These are phyloP conservation scores for Singerocomus inundabilis DNA, from an alignment of 1,284 basidiomycete genomes.

Conservation along the genomic window DNA sequence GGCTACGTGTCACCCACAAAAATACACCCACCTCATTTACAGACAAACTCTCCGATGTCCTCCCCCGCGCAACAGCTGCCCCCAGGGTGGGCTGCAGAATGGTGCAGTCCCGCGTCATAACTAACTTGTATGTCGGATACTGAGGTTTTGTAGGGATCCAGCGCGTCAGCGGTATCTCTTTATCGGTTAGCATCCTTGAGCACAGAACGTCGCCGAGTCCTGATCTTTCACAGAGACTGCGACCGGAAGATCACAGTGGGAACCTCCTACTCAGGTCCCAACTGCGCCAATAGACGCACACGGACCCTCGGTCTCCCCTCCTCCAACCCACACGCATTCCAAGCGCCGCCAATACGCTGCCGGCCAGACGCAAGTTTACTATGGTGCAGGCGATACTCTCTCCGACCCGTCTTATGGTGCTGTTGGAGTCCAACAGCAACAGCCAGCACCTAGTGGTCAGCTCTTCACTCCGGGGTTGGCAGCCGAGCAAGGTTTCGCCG, in stretches of 20 bases:
- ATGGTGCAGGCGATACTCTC: constrained; percentile 50
- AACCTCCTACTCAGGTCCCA: constrained; percentile 45
- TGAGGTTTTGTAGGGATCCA: constrained; percentile 62
- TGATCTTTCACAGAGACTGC: constrained; percentile 43
- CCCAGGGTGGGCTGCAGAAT: constrained; percentile 87
- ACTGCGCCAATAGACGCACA: constrained; percentile 39
- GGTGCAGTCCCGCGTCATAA: constrained; percentile 45
- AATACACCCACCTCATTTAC: constrained; percentile 14
- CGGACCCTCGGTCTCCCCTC: constrained; percentile 40
- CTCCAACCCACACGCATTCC: constrained; percentile 35
- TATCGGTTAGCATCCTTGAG: constrained; percentile 50
- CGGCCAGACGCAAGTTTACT: constrained; percentile 86
- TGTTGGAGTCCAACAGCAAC: constrained; percentile 30
- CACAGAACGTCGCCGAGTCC: not conserved
- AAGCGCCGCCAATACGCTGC: constrained; percentile 91
- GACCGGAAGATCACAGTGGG: constrained; percentile 67
- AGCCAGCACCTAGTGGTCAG: constrained; percentile 50
- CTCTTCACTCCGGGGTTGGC: constrained; percentile 86
- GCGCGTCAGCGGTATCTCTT: constrained; percentile 82
- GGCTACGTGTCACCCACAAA: constrained; percentile 34
- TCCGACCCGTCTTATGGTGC: constrained; percentile 41
- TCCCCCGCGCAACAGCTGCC: constrained; percentile 73
- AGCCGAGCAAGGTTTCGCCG: constrained; percentile 61
- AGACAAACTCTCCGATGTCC: constrained; percentile 46
- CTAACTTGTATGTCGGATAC: not conserved